A percentile compares a stretch with the other conserved stretches of the same genome.
Evolutionary conservation across 495 filamentous ascomycete genomes (phyloP).

Genomic region (Aspergillus conjunctus): DNA sequence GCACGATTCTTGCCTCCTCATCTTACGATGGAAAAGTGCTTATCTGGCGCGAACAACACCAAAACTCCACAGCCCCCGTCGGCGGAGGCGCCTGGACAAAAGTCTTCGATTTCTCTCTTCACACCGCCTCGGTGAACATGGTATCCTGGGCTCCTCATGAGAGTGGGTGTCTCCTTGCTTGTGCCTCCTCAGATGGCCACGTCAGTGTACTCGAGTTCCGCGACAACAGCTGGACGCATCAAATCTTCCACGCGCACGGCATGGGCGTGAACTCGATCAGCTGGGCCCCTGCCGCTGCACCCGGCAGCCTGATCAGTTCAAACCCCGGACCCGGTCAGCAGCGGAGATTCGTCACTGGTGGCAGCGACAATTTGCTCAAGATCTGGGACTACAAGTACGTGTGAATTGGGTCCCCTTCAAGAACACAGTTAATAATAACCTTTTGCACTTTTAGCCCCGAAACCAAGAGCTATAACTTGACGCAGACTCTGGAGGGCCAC

Average conservation of each 20-base stretch:
- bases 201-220: slow-evolving; percentile 94
- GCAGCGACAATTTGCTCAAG: slow-evolving; percentile 88
- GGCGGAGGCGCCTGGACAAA: slow-evolving; percentile 66
- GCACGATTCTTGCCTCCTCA: slow-evolving; percentile 92
- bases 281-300: slow-evolving; percentile 83
- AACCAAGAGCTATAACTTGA: slow-evolving; percentile 54
- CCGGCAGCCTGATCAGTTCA: slow-evolving; percentile 77
- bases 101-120: slow-evolving; percentile 86
- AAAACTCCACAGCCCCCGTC: slow-evolving; percentile 45
- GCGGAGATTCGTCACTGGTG: slow-evolving; percentile 88
- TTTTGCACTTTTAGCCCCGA: slow-evolving; percentile 44
- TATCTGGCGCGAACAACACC: slow-evolving; percentile 90
- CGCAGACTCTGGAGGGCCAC: slow-evolving; percentile 70
- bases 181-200: slow-evolving; percentile 89
- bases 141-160: slow-evolving; percentile 97
- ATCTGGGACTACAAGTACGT: slow-evolving; percentile 75
- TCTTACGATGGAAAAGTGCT: slow-evolving; percentile 97
- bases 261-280: slow-evolving; percentile 92
- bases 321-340: slow-evolving; percentile 61
- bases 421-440: slow-evolving; percentile 5
- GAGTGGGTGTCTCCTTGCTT: slow-evolving; percentile 89
- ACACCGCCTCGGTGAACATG: slow-evolving; percentile 94
- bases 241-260: slow-evolving; percentile 88
- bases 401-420: background rate
- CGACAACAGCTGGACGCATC: slow-evolving; percentile 83